phyloP scores from a whole-genome alignment of 495 filamentous ascomycete genomes.

The Physcia stellaris region DNA sequence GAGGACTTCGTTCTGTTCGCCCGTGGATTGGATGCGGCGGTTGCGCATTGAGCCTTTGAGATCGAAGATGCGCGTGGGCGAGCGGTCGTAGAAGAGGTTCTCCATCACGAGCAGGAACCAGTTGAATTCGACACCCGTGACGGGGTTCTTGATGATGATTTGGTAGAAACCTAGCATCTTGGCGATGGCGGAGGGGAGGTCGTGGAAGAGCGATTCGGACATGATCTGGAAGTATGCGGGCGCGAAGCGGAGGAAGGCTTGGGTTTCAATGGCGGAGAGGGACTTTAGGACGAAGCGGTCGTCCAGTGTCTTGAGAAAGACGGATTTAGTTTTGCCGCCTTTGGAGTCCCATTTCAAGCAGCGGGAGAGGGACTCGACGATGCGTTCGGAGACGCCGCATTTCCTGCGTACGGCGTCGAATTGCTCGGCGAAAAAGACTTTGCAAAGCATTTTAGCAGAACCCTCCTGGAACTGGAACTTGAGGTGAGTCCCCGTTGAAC shows the following conservation, averaged over 20 bases:
- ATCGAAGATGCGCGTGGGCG: slow-evolving; percentile 86
- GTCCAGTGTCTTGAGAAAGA: slow-evolving; percentile 96
- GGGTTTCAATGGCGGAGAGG: slow-evolving; percentile 76
- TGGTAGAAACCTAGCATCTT: slow-evolving; percentile 99
- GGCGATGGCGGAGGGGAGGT: slow-evolving; percentile 90
- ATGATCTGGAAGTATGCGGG: slow-evolving; percentile 96
- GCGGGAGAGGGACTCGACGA: slow-evolving; percentile 86
- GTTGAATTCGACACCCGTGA: slow-evolving; percentile 85
- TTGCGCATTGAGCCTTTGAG: slow-evolving; percentile 98
- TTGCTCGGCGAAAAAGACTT: slow-evolving; percentile 95
- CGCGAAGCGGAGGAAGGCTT: slow-evolving; percentile 87
- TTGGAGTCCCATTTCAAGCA: slow-evolving; percentile 98
- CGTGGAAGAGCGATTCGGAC: slow-evolving; percentile 90
- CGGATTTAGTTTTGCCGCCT: slow-evolving; percentile 91
- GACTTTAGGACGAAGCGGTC: slow-evolving; percentile 88
- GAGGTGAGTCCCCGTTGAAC: slow-evolving; percentile 76
- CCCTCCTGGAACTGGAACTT: slow-evolving; percentile 91
- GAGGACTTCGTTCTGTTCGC: slow-evolving; percentile 89
- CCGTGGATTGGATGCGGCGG: slow-evolving; percentile 86
- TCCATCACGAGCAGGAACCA: slow-evolving; percentile 94
- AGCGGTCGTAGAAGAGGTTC: slow-evolving; percentile 95
- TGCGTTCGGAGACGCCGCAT: slow-evolving; percentile 83
- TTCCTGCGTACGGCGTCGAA: slow-evolving; percentile 91
- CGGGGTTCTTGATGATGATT: slow-evolving; percentile 87
- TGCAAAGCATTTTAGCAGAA: slow-evolving; percentile 86